Evolutionary conservation across 2,329 filamentous ascomycete species (phyloP).

Genomic region (Arthrinium puccinioides): DNA sequence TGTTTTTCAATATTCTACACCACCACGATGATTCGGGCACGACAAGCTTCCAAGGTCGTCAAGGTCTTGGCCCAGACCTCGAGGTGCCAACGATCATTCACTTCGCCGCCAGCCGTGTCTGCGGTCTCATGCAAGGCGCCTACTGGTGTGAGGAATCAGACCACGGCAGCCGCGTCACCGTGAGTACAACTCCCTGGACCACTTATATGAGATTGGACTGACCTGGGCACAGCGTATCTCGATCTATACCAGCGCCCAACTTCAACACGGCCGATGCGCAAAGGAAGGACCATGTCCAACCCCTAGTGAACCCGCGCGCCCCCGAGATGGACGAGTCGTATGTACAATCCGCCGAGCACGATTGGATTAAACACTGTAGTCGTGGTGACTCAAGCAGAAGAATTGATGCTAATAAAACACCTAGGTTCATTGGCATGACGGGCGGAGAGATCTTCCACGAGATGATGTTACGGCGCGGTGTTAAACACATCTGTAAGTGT

Average conservation of each 20-base stretch:
- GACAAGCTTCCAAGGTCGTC: conserved; percentile 39
- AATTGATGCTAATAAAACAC: conserved; percentile 36
- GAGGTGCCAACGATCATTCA: conserved; percentile 28
- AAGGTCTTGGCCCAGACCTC: conserved; percentile 32
- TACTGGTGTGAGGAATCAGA: conserved; percentile 37
- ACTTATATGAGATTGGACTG: conserved; percentile 1
- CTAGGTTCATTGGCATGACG: conserved; percentile 92
- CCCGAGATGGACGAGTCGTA: conserved; percentile 75
- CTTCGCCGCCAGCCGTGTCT: conserved; percentile 28
- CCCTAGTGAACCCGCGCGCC: conserved; percentile 52
- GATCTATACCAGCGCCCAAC: conserved; percentile 56
- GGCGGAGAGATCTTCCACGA: conserved; percentile 98
- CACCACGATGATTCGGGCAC: conserved; percentile 40
- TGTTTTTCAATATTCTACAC: too few relatives aligned
- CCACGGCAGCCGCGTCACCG: conserved; percentile 43
- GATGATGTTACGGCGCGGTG: conserved; percentile 91
- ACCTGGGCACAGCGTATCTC: conserved; percentile 19
- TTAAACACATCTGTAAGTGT: conserved; percentile 87
- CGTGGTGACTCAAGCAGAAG: conserved; percentile 11
- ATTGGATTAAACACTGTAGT: conserved; percentile 6
- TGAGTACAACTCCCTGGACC: conserved; percentile 31
- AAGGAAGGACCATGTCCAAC: conserved; percentile 57
- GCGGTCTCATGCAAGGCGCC: conserved; percentile 29
- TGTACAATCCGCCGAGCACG: too few relatives aligned
- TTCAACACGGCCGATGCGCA: conserved; percentile 42